phyloP scores from a whole-genome alignment of 78 protist genomes.

The Isochrysis galbana region DNA sequence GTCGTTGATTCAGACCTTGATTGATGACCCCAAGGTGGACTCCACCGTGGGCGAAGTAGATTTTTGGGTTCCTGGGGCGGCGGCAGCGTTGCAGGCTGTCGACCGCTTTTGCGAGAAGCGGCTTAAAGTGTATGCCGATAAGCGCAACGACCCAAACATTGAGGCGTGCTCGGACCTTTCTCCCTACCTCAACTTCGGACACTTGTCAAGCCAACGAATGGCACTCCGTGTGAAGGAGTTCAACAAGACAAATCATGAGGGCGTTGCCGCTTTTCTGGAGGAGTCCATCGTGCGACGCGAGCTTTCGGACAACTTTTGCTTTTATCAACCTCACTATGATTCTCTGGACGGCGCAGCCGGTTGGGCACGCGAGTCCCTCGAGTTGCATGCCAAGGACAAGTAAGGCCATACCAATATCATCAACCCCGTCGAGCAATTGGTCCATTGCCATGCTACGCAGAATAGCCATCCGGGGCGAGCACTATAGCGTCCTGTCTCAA shows the following conservation, averaged over 20 bases:
- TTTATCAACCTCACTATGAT: constrained; percentile 55
- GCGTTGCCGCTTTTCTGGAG: constrained; percentile 42
- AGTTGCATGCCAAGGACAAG: constrained; percentile 42
- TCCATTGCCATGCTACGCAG: no score
- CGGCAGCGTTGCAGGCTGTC: constrained; percentile 17
- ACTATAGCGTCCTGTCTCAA: no score
- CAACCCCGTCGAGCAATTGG: no score
- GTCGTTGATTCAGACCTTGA: neutral
- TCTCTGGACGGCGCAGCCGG: constrained; percentile 38
- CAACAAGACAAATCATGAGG: neutral
- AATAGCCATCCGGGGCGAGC: no score
- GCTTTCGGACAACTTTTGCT: constrained; percentile 70
- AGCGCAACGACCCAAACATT: constrained; percentile 60
- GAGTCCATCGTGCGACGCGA: constrained; percentile 70
- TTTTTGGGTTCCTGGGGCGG: constrained; percentile 1
- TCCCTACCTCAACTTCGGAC: constrained; percentile 64
- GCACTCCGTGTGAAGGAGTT: neutral
- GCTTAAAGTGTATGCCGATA: neutral
- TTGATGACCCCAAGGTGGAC: neutral
- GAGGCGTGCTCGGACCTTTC: constrained; percentile 23
- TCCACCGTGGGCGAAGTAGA: neutral
- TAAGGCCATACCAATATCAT: no score
- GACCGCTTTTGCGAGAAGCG: constrained; percentile 30
- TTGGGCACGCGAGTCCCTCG: constrained; percentile 70
- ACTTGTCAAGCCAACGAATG: constrained; percentile 50